Evolutionary conservation across 108 stramenopile species (phyloP), one percentile per base, ranked within the genome.

Genomic region (Pseudonitzschia multiseries): DNA sequence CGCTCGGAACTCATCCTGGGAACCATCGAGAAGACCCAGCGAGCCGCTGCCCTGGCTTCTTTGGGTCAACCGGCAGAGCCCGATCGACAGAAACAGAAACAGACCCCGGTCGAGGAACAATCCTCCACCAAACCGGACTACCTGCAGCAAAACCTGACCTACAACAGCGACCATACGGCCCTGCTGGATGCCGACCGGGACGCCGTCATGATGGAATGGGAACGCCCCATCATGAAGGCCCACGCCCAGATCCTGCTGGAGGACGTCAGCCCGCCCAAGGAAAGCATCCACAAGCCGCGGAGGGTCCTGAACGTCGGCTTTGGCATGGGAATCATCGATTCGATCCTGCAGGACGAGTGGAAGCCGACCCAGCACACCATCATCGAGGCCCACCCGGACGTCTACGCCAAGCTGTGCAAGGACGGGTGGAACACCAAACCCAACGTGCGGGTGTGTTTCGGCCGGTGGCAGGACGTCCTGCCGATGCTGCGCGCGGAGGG

Each of bases 191-290:
- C 75, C 57, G 95, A 96, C 70, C 64, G 89, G 36, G 97, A 97
- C 82, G 97, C 95, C 1, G 94, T 97, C 57, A 97, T 97, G 97
- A 97, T 97, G 97, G 93, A 97, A 82, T 97, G 97, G 97, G 97
- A 97, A 80, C 65, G 90, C 13, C 97, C 97, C 0, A 79, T 97
- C 41, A 97, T 97, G 97, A 79, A 88, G 50, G 86, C 84, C n/a
- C 97, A 97, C 82, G 95, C 97, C 1, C 76, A 80, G 53, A 83
- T 96, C 10, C 65, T 95, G 18, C 86, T 71, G 81, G 84, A 76
- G 62, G 74, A 70, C 15, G 21, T 31, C 14, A 64, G 69, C 18
- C 79, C 50, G 44, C 71, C 71, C 41, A 62, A 62, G 36, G 33
- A 62, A 17, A 43, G 17, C 51, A 40, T 41, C 52, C 24, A 22